phyloP scores from a whole-genome alignment of 805 yeast genomes.

The Cyberlindnera subsufficiens region DNA sequence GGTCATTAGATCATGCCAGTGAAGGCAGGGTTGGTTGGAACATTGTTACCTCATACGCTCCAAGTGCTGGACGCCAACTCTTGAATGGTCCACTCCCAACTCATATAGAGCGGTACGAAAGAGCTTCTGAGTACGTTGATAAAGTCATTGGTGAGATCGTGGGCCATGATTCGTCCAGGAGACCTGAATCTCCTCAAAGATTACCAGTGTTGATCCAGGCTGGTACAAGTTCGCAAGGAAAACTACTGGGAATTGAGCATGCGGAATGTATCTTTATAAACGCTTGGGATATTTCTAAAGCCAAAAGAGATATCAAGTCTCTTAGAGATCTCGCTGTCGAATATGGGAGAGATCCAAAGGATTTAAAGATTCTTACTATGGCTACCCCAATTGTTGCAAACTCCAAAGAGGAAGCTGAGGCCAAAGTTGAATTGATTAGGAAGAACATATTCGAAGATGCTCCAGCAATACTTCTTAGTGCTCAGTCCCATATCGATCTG shows the following conservation, averaged over 20 bases:
- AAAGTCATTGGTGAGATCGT: slow-evolving; percentile 38
- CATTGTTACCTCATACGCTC: slow-evolving; percentile 38
- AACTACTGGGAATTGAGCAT: slow-evolving; percentile 35
- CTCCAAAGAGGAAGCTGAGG: slow-evolving; percentile 35
- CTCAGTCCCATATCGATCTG: slow-evolving; percentile 39
- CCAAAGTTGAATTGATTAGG: slow-evolving; percentile 23
- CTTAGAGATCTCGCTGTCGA: slow-evolving; percentile 28
- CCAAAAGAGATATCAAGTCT: slow-evolving; percentile 26
- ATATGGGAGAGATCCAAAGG: slow-evolving; percentile 31
- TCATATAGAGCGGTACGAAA: slow-evolving; percentile 35
- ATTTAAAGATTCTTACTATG: slow-evolving; percentile 34
- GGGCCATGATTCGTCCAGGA: slow-evolving; percentile 16
- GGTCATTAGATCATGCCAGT: slow-evolving; percentile 35
- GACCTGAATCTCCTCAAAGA: slow-evolving; percentile 36
- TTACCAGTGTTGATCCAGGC: slow-evolving; percentile 40
- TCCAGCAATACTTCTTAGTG: slow-evolving; percentile 38
- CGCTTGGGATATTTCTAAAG: slow-evolving; percentile 28
- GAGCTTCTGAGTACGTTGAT: slow-evolving; percentile 35
- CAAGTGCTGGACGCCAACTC: slow-evolving; percentile 35
- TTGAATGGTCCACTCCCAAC: slow-evolving; percentile 27
- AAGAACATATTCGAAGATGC: slow-evolving; percentile 34
- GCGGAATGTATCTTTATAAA: slow-evolving; percentile 37
- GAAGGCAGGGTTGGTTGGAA: slow-evolving; percentile 43
- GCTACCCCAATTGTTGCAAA: slow-evolving; percentile 32
- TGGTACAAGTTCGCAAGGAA: slow-evolving; percentile 35